Conservation (phyloP, 371 early-diverging fungal species). For the Syncephalastrum racemosum region DNA sequence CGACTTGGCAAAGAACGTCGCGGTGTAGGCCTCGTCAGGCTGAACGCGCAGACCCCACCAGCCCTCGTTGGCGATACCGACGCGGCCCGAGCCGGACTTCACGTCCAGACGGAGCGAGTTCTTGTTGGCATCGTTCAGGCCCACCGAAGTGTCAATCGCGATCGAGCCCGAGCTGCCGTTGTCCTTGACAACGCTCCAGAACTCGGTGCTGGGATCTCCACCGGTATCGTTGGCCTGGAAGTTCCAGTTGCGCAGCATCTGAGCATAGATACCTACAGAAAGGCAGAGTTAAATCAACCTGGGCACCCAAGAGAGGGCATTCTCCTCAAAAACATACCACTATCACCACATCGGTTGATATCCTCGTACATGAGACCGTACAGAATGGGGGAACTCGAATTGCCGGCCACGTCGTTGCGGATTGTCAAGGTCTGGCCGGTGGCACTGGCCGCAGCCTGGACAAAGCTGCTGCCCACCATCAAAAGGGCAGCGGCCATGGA, state of each 20-base stretch:
- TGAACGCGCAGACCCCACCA: conserved; percentile 22
- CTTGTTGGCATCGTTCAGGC: conserved; percentile 18
- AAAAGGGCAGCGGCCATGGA: too few relatives aligned
- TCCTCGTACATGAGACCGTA: conserved; percentile 31
- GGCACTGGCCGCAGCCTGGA: not conserved
- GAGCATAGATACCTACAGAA: conserved; percentile 8
- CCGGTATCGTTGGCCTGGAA: conserved; percentile 25
- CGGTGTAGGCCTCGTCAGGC: conserved; percentile 18
- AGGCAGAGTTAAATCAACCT: too few relatives aligned
- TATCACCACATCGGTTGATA: conserved; percentile 24
- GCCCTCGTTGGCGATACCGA: conserved; percentile 23
- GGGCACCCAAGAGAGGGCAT: too few relatives aligned
- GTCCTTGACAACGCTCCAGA: conserved; percentile 8
- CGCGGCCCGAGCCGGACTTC: conserved; percentile 7
- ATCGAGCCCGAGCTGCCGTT: not conserved
- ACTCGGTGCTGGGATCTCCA: conserved; percentile 7
- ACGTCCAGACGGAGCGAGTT: conserved; percentile 22
- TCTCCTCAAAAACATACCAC: conserved; percentile 7
- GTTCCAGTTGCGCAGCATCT: conserved; percentile 24
- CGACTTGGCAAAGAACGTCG: conserved; percentile 22
- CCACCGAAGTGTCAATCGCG: conserved; percentile 1
- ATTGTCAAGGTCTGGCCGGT: conserved; percentile 18
- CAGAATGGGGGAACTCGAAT: conserved; percentile 21
- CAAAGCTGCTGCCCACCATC: too few relatives aligned
- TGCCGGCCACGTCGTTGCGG: conserved; percentile 25